Evolutionary conservation across 75 land plant species (phyloP).

Genomic region (Sequoia sempervirens): DNA sequence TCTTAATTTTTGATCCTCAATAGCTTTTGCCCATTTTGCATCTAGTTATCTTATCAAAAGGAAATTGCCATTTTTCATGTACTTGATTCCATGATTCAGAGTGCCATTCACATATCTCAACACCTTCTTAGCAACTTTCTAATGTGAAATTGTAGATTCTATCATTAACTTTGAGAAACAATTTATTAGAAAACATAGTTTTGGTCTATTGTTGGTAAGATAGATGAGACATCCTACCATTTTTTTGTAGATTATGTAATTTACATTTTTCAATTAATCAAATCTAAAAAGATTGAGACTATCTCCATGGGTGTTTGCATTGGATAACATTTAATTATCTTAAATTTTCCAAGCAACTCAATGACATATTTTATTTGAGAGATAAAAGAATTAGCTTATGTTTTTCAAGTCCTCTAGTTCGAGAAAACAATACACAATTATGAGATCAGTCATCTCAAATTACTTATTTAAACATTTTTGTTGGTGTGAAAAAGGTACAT

Average conservation of each 20-base stretch:
- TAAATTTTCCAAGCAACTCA: background rate
- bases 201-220: background rate
- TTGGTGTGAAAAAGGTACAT: no score
- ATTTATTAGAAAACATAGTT: background rate
- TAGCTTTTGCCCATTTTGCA: background rate
- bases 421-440: background rate
- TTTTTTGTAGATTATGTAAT: background rate
- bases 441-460: background rate
- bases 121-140: background rate
- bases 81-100: background rate
- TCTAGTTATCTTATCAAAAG: background rate
- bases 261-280: no score
- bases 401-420: background rate
- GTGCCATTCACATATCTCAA: background rate
- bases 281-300: no score
- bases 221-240: background rate
- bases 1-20: background rate
- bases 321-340: background rate
- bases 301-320: background rate
- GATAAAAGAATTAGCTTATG: background rate
- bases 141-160: background rate
- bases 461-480: no score
- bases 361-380: background rate
- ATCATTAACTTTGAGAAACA: background rate
- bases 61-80: background rate